Conservation (phyloP, 129 eudicot species). For the Centaurea solstitialis region DNA sequence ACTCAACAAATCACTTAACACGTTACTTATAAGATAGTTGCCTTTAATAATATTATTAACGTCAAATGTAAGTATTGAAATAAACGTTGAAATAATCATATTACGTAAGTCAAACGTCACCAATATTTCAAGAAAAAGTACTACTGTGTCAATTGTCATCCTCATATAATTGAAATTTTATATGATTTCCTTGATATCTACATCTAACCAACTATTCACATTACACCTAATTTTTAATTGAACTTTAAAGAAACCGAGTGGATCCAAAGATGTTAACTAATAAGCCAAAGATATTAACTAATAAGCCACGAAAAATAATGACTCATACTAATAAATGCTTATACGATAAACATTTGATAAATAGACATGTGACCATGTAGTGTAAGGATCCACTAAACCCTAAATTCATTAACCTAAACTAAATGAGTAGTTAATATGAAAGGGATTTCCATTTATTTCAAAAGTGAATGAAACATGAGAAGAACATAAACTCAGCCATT, state of each 20-base stretch:
- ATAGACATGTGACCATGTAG: too few species aligned
- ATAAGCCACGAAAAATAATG: too few species aligned
- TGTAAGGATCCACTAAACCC: too few species aligned
- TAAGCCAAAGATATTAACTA: too few species aligned
- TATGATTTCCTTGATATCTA: constrained; percentile 8
- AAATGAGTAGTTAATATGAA: neutral
- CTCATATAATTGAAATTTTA: neutral
- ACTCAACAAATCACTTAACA: neutral
- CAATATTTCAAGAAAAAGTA: constrained; percentile 10
- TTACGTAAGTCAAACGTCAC: constrained; percentile 28
- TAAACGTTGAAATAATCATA: neutral
- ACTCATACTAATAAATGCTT: too few species aligned
- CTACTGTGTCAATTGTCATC: constrained; percentile 9
- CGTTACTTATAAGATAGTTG: neutral
- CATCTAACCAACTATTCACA: constrained; percentile 23
- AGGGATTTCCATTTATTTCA: neutral
- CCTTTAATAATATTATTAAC: too few species aligned
- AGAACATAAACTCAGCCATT: constrained; percentile 24
- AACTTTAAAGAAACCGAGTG: neutral
- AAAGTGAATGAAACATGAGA: neutral
- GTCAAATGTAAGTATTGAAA: neutral
- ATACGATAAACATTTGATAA: too few species aligned
- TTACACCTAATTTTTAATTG: constrained; percentile 1
- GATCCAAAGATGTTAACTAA: too few species aligned
- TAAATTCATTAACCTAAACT: neutral